A percentile compares a stretch with the other conserved stretches of the same genome.
These are phyloP conservation scores for Fomitopsis schrenkii DNA, from an alignment of 1,284 basidiomycete genomes.

Conservation along the genomic window DNA sequence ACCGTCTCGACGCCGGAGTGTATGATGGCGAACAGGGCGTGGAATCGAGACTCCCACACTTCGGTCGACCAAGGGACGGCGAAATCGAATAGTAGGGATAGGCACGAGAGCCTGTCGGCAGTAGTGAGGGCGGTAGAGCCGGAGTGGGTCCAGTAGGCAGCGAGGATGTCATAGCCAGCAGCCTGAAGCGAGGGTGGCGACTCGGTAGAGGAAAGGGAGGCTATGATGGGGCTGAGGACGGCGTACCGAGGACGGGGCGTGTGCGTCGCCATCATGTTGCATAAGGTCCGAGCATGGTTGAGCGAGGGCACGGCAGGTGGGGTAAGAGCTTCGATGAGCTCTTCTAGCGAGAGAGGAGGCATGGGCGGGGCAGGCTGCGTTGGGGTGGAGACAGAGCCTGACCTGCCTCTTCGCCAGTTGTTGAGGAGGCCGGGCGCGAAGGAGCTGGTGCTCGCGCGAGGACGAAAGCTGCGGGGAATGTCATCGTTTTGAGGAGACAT, in stretches of 20 bases:
- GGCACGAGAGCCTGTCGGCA: slow-evolving; percentile 55
- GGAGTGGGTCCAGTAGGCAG: slow-evolving; percentile 59
- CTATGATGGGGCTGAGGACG: slow-evolving; percentile 50
- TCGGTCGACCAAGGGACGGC: slow-evolving; percentile 51
- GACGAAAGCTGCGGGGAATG: slow-evolving; percentile 29
- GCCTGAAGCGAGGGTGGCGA: slow-evolving; percentile 54
- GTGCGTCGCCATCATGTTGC: slow-evolving; percentile 19
- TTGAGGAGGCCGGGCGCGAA: slow-evolving; percentile 28
- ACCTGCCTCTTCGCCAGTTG: slow-evolving; percentile 39
- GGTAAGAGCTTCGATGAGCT: slow-evolving; percentile 28
- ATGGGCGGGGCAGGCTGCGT: slow-evolving; percentile 18
- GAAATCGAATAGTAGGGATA: slow-evolving; percentile 52
- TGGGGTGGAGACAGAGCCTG: slow-evolving; percentile 29
- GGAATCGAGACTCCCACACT: slow-evolving; percentile 65
- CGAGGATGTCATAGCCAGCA: slow-evolving; percentile 66
- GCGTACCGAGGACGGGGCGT: slow-evolving; percentile 24
- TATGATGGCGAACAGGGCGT: slow-evolving; percentile 59
- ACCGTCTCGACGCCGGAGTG: slow-evolving; percentile 53
- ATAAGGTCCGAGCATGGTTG: slow-evolving; percentile 25
- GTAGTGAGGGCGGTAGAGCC: slow-evolving; percentile 42
- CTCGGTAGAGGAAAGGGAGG: slow-evolving; percentile 48
- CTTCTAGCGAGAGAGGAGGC: slow-evolving; percentile 26
- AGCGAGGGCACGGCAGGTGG: slow-evolving; percentile 34
- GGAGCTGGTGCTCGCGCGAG: slow-evolving; percentile 41
- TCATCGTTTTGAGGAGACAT: slow-evolving; percentile 35